Conservation (phyloP, 2,329 filamentous ascomycete species). For the Aciculosporium take region DNA sequence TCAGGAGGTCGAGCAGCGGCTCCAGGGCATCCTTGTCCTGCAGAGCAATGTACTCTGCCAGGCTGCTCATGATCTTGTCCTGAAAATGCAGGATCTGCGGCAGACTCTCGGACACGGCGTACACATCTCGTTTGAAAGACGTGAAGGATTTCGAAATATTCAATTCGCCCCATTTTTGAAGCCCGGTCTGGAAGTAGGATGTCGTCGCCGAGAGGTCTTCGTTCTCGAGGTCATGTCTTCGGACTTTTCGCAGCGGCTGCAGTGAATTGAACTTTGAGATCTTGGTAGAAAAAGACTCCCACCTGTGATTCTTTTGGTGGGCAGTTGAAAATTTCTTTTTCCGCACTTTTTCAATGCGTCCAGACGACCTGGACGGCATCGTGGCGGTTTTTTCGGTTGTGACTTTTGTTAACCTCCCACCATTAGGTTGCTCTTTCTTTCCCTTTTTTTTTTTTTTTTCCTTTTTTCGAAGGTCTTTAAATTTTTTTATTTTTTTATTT, state of each 20-base stretch:
- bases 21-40: conserved; percentile 72
- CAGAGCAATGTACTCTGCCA: conserved; percentile 62
- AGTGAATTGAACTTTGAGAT: conserved; percentile 79
- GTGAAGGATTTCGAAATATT: conserved; percentile 76
- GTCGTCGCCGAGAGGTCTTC: conserved; percentile 61
- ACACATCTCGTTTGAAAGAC: conserved; percentile 59
- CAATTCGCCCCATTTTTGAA: conserved; percentile 82
- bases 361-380: conserved; percentile 49
- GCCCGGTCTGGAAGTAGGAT: conserved; percentile 73
- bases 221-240: conserved; percentile 68
- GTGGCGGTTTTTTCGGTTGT: conserved; percentile 21
- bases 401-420: conserved; percentile 4
- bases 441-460: neutral
- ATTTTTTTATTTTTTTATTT: conserved; percentile 24
- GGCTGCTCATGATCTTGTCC: conserved; percentile 63
- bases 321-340: conserved; percentile 57
- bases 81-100: conserved; percentile 87
- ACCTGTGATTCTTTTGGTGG: conserved; percentile 73
- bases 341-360: conserved; percentile 53
- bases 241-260: conserved; percentile 81
- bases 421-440: conserved; percentile 14
- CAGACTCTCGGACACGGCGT: conserved; percentile 73
- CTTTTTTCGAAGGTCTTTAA: conserved; percentile 12
- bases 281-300: conserved; percentile 81
- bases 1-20: conserved; percentile 73